Evolutionary conservation across 208 protist genomes (phyloP).

Genomic region (Herpetomonas tarakana): DNA sequence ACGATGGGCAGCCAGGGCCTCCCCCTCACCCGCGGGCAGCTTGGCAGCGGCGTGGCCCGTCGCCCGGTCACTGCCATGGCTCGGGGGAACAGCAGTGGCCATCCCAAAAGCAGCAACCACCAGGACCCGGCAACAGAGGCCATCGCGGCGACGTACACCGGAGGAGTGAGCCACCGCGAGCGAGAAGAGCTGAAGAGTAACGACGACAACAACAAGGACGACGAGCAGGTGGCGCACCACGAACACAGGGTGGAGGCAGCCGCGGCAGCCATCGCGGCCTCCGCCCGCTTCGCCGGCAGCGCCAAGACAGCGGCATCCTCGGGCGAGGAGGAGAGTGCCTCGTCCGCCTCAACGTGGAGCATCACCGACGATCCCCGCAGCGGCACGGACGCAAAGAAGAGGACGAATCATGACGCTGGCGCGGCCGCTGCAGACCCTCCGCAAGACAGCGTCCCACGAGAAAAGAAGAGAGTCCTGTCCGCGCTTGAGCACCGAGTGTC

Average conservation of each 20-base stretch:
- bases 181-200: no score
- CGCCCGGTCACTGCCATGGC: no score
- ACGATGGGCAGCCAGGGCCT: conserved; percentile 19
- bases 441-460: conserved; percentile 3
- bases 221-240: no score
- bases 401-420: neutral
- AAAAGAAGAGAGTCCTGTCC: neutral
- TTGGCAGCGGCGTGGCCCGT: conserved; percentile 12
- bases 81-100: no score
- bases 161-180: no score
- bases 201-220: no score
- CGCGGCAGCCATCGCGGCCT: neutral
- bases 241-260: neutral
- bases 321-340: neutral
- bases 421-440: neutral
- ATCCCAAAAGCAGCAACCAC: no score
- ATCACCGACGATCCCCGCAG: conserved; percentile 5
- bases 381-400: conserved; percentile 5
- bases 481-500: neutral
- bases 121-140: no score
- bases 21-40: conserved; percentile 37
- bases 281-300: neutral
- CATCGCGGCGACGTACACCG: no score
- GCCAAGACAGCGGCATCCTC: neutral
- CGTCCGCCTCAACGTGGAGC: neutral